Percentiles rank a stretch among this genome's conserved stretches.
These are phyloP conservation scores for Neurospora tetraspora DNA, from an alignment of 495 filamentous ascomycete species.

Conservation along the genomic window DNA sequence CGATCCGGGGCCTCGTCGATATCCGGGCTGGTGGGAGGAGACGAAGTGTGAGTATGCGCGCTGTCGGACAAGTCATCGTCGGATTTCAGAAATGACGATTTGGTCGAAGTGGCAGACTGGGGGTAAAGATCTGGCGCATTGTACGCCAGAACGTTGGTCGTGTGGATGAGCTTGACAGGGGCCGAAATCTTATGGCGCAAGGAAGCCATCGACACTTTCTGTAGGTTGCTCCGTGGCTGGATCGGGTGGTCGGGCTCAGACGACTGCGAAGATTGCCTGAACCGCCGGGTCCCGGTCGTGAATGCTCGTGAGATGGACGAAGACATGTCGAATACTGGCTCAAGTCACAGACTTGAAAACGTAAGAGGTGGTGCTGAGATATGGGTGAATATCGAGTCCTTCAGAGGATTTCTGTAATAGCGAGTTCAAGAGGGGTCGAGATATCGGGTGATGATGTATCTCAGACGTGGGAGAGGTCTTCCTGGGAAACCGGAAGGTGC, in stretches of 20 bases:
- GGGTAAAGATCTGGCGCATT: conserved; percentile 73
- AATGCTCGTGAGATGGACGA: conserved; percentile 56
- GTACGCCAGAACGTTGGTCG: conserved; percentile 92
- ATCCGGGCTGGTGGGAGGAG: conserved; percentile 63
- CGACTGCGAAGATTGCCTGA: conserved; percentile 33
- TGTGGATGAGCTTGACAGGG: conserved; percentile 78
- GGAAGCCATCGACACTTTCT: conserved; percentile 24
- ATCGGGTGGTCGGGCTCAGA: conserved; percentile 15
- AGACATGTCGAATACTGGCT: neutral
- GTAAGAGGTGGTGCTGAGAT: neutral
- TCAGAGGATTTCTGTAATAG: neutral
- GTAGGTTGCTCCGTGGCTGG: conserved; percentile 38
- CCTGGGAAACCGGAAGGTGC: neutral
- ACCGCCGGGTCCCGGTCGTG: conserved; percentile 37
- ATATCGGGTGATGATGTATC: neutral
- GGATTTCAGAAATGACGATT: conserved; percentile 40
- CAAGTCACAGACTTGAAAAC: neutral
- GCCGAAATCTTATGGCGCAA: conserved; percentile 68
- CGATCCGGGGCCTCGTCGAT: conserved; percentile 52
- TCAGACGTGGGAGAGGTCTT: neutral
- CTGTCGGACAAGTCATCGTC: conserved; percentile 49
- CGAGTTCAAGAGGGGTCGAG: neutral
- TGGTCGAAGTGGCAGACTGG: conserved; percentile 44
- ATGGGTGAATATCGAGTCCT: neutral
- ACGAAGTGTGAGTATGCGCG: conserved; percentile 46